Conservation (phyloP, 73 alveolate genomes). For the Paramecium caudatum region DNA sequence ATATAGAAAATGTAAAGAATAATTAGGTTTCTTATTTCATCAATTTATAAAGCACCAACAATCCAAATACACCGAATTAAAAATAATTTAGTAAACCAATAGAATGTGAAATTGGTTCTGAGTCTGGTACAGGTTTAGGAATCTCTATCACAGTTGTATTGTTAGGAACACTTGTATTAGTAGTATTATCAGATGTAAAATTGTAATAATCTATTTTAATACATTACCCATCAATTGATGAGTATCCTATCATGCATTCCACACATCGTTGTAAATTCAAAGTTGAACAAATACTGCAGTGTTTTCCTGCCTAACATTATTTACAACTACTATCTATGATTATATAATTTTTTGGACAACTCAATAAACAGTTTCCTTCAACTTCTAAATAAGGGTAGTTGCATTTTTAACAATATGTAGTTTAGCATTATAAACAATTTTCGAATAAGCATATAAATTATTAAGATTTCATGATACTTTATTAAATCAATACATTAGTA, state of each 20-base stretch:
- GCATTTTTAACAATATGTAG: conserved; percentile 1
- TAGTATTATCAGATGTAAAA: neutral
- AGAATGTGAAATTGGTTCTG: neutral
- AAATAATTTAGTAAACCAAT: neutral
- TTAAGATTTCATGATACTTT: neutral
- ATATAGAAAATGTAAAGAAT: neutral
- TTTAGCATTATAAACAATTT: neutral
- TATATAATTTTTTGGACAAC: conserved; percentile 7
- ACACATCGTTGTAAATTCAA: neutral
- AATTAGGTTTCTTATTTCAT: neutral
- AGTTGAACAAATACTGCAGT: neutral
- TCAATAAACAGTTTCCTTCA: neutral
- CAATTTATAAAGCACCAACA: neutral
- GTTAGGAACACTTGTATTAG: neutral
- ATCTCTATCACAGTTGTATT: neutral
- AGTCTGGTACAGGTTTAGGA: neutral
- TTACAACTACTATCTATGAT: conserved; percentile 8
- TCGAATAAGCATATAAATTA: conserved; percentile 5
- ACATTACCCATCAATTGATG: neutral
- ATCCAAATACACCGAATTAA: neutral
- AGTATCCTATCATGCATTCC: neutral
- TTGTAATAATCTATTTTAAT: neutral
- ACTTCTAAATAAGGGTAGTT: neutral
- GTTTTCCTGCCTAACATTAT: neutral
- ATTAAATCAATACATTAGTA: neutral